Percentiles rank a stretch among this genome's conserved stretches.
These are phyloP conservation scores for Lactarius hengduanensis DNA, from an alignment of 768 basidiomycete genomes.

Conservation along the genomic window DNA sequence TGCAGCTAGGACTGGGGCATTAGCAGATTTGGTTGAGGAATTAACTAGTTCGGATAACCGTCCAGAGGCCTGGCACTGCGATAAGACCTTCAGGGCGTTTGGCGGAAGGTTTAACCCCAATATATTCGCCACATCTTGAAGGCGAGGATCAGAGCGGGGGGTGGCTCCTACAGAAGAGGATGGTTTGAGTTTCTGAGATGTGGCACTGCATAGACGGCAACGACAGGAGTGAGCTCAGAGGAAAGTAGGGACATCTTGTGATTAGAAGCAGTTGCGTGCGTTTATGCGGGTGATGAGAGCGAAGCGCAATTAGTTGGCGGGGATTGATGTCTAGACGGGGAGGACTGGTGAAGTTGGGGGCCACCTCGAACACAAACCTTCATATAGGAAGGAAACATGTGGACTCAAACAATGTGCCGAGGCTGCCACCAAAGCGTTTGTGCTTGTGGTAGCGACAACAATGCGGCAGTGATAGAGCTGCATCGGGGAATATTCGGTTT, in stretches of 20 bases:
- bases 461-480: neutral
- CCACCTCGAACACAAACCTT: neutral
- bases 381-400: conserved; percentile 1
- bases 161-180: conserved; percentile 4
- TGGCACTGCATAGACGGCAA: neutral
- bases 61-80: conserved; percentile 4
- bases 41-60: neutral
- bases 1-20: neutral
- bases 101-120: conserved; percentile 5
- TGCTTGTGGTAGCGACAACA: neutral
- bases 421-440: neutral
- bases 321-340: too few species aligned
- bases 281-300: neutral
- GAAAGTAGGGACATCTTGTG: neutral
- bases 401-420: neutral
- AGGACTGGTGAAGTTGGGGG: neutral
- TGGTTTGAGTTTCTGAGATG: neutral
- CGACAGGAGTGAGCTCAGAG: neutral
- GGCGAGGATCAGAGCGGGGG: neutral
- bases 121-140: neutral
- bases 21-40: neutral
- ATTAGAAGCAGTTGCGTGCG: neutral
- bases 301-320: neutral
- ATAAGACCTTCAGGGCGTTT: neutral
- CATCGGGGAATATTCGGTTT: neutral